Conservation (phyloP, 129 eudicot species). For the Flaveria linearis region DNA sequence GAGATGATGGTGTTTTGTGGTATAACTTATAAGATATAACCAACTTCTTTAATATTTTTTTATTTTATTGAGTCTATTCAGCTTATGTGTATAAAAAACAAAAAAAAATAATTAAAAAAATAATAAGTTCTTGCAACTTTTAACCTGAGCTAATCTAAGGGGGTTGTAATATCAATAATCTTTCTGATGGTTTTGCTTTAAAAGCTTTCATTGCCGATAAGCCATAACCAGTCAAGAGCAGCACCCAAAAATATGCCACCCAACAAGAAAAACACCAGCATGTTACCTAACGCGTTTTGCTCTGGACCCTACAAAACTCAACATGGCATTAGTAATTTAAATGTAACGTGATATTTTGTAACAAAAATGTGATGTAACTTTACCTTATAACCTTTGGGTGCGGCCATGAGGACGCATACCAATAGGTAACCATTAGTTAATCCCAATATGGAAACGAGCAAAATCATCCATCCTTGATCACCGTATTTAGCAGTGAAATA, state of each 20-base stretch:
- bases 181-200: background rate
- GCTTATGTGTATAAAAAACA: background rate
- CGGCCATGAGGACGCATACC: constrained; percentile 60
- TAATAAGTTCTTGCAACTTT: background rate
- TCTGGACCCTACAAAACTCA: constrained; percentile 64
- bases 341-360: background rate
- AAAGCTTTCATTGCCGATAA: constrained; percentile 55
- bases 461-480: constrained; percentile 69
- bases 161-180: background rate
- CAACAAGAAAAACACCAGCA: constrained; percentile 55
- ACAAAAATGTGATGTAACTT: background rate
- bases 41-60: background rate
- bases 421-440: constrained; percentile 66
- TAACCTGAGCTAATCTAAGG: background rate
- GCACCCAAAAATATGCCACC: constrained; percentile 71
- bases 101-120: background rate
- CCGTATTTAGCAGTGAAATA: constrained; percentile 76
- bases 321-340: background rate
- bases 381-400: constrained; percentile 88
- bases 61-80: background rate
- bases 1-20: no score
- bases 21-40: no score
- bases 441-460: constrained; percentile 56
- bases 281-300: constrained; percentile 78
- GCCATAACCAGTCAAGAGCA: constrained; percentile 75